These are phyloP conservation scores for Gnetum montanum DNA, from an alignment of 75 land plant genomes.

Conservation along the genomic window DNA sequence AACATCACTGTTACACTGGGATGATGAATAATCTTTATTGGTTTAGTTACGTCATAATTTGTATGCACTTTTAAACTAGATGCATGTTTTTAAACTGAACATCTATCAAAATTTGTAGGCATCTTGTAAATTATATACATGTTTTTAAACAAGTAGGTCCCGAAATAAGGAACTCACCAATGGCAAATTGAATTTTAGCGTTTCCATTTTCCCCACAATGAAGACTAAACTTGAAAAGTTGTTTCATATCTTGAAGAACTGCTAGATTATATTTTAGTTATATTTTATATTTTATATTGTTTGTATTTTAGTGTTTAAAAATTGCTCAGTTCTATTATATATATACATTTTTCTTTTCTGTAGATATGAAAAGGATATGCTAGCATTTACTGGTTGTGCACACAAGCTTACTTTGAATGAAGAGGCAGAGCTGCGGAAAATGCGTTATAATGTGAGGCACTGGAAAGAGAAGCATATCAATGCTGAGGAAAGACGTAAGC, in stretches of 20 bases:
- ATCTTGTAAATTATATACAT: too few relatives aligned
- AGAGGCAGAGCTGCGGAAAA: slow-evolving; percentile 27
- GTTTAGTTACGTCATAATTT: not conserved
- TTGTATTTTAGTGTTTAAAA: slow-evolving; percentile 58
- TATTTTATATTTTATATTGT: slow-evolving; percentile 50
- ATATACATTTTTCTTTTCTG: slow-evolving; percentile 6
- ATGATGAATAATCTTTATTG: not conserved
- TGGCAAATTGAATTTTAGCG: too few relatives aligned
- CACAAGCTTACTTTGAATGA: slow-evolving; percentile 25
- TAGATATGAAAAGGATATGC: slow-evolving; percentile 43
- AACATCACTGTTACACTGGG: too few relatives aligned
- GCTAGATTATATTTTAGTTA: slow-evolving; percentile 37
- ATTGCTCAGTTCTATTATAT: slow-evolving; percentile 40
- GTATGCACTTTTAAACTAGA: not conserved
- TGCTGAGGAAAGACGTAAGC: slow-evolving; percentile 27
- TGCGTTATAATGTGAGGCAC: slow-evolving; percentile 30
- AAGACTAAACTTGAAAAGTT: too few relatives aligned
- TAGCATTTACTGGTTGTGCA: slow-evolving; percentile 40
- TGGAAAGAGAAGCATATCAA: slow-evolving; percentile 52
- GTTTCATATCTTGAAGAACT: too few relatives aligned
- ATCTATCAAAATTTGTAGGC: too few relatives aligned
- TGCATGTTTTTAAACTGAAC: too few relatives aligned
- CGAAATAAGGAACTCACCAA: too few relatives aligned
- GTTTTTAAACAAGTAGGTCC: too few relatives aligned
- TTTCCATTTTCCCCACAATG: too few relatives aligned